Evolutionary conservation across 1,284 basidiomycete species (phyloP).

Genomic region (Inonotus obliquus): DNA sequence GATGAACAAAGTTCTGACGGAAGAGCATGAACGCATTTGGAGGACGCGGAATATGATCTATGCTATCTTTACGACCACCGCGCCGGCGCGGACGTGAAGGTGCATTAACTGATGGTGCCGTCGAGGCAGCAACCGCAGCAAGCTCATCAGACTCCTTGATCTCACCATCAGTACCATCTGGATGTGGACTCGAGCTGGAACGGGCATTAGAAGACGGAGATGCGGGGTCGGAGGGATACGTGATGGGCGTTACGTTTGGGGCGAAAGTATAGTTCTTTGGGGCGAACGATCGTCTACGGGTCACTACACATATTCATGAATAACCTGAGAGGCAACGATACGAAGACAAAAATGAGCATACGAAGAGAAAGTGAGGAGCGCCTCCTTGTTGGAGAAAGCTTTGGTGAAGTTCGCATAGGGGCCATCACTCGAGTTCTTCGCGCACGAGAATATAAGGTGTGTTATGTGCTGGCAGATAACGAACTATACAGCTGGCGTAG

Average conservation of each 20-base stretch:
- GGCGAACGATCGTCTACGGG: slow-evolving; percentile 24
- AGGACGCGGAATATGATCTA: slow-evolving; percentile 81
- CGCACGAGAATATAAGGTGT: background rate
- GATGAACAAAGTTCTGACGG: slow-evolving; percentile 81
- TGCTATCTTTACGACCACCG: slow-evolving; percentile 25
- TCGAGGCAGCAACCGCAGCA: background rate
- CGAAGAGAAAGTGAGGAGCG: slow-evolving; percentile 40
- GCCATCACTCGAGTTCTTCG: slow-evolving; percentile 1
- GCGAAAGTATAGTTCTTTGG: slow-evolving; percentile 57
- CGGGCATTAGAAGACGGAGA: slow-evolving; percentile 6
- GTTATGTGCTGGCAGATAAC: background rate
- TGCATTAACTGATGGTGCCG: background rate
- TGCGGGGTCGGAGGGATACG: slow-evolving; percentile 34
- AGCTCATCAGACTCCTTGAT: background rate
- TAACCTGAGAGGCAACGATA: background rate
- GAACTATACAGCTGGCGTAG: background rate
- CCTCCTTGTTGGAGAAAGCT: slow-evolving; percentile 26
- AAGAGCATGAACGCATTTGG: slow-evolving; percentile 95
- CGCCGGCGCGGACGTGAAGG: slow-evolving; percentile 11
- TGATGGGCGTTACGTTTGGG: slow-evolving; percentile 64
- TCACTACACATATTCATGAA: background rate
- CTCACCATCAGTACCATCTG: background rate
- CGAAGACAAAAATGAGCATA: slow-evolving; percentile 26
- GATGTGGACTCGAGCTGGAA: slow-evolving; percentile 4
- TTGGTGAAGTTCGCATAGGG: slow-evolving; percentile 2